Percentiles rank a stretch among this genome's conserved stretches.
These are phyloP conservation scores for Capsicum chinense DNA, from an alignment of 257 asterid genomes.

Conservation along the genomic window DNA sequence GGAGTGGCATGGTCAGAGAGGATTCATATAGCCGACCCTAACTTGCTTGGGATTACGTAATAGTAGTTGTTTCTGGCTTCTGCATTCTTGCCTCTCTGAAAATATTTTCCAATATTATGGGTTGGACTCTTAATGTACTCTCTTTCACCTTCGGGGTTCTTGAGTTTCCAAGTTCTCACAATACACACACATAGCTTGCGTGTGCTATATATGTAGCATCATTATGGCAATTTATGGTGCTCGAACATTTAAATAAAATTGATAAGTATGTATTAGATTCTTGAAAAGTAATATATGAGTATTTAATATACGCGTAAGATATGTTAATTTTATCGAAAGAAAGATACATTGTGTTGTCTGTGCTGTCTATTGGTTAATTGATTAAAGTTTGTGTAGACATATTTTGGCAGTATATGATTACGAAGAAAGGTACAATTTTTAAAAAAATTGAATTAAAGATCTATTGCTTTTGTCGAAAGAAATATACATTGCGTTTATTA, in stretches of 20 bases:
- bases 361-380: too few relatives aligned
- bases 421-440: too few relatives aligned
- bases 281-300: fast-evolving
- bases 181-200: background rate
- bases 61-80: background rate
- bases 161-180: background rate
- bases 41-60: background rate
- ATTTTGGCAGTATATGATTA: too few relatives aligned
- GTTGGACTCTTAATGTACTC: background rate
- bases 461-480: too few relatives aligned
- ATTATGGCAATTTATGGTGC: background rate
- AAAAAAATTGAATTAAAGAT: too few relatives aligned
- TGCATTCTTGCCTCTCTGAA: background rate
- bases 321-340: too few relatives aligned
- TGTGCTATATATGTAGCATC: background rate
- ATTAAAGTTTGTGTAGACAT: too few relatives aligned
- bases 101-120: background rate
- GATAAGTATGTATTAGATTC: background rate
- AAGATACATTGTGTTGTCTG: too few relatives aligned
- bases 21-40: background rate
- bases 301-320: fast-evolving
- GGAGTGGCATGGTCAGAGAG: background rate
- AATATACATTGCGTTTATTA: too few relatives aligned
- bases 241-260: background rate
- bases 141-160: background rate